These are phyloP conservation scores for Coccomyxa sp. DNA, from an alignment of 139 green algal species.

Conservation along the genomic window DNA sequence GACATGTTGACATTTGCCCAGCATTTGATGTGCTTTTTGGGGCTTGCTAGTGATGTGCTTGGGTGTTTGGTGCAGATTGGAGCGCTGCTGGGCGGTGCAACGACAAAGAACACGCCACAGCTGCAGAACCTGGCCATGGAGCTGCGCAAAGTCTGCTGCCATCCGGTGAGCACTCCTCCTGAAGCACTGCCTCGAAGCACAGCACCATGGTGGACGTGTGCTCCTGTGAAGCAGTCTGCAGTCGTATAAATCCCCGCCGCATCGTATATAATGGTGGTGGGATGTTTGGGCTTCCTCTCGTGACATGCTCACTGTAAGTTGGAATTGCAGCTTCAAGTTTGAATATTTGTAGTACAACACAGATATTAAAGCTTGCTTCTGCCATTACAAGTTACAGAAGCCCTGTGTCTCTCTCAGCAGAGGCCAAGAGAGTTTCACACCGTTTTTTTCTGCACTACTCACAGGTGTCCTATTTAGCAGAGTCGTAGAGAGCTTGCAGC, in stretches of 20 bases:
- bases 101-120: conserved; percentile 60
- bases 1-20: no score
- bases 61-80: conserved; percentile 13
- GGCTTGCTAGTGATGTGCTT: neutral
- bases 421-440: no score
- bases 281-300: no score
- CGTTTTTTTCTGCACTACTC: no score
- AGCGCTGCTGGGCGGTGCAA: conserved; percentile 45
- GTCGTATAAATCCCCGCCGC: neutral
- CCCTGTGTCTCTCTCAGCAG: no score
- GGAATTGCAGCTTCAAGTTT: no score
- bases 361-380: no score
- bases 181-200: neutral
- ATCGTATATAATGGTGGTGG: neutral
- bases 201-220: neutral
- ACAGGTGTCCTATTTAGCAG: neutral
- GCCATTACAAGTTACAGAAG: no score
- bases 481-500: neutral
- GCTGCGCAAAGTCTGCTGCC: conserved; percentile 94
- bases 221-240: neutral
- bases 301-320: no score
- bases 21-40: neutral
- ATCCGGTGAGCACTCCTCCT: conserved; percentile 51
- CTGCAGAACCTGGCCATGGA: conserved; percentile 92
- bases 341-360: no score